Percentiles rank a stretch among this genome's conserved stretches.
Evolutionary conservation across 768 basidiomycete genomes (phyloP).

Genomic region (Dacryopinax spathularia): DNA sequence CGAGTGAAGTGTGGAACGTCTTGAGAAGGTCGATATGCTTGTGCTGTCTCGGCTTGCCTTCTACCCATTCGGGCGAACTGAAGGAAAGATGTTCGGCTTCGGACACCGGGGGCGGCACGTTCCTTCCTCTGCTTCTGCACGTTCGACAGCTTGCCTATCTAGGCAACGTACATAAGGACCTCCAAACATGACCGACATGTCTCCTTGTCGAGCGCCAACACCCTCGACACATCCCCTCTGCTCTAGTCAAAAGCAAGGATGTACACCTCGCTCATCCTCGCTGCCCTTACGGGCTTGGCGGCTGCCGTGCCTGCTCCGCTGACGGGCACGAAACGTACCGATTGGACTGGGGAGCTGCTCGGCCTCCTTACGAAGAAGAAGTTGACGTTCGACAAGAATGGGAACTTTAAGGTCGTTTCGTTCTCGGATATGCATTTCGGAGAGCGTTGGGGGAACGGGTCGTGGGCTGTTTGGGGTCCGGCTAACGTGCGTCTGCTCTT

Average conservation of each 20-base stretch:
- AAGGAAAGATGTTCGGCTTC: background rate
- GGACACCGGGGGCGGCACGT: background rate
- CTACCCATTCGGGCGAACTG: no score
- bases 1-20: background rate
- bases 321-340: background rate
- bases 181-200: background rate
- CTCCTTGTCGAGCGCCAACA: background rate
- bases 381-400: conserved; percentile 41
- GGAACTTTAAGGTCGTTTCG: conserved; percentile 55
- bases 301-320: background rate
- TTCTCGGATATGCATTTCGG: conserved; percentile 68
- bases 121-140: background rate
- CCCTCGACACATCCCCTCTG: background rate
- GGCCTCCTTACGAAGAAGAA: background rate
- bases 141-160: background rate
- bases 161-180: background rate
- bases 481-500: conserved; percentile 15
- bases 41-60: background rate
- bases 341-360: background rate
- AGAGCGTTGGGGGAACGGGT: conserved; percentile 55
- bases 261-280: background rate
- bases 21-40: background rate
- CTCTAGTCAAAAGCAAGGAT: background rate
- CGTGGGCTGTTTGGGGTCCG: conserved; percentile 18
- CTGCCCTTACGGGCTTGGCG: background rate